Evolutionary conservation across 495 filamentous ascomycete species (phyloP).

Genomic region (Terfezia boudieri): DNA sequence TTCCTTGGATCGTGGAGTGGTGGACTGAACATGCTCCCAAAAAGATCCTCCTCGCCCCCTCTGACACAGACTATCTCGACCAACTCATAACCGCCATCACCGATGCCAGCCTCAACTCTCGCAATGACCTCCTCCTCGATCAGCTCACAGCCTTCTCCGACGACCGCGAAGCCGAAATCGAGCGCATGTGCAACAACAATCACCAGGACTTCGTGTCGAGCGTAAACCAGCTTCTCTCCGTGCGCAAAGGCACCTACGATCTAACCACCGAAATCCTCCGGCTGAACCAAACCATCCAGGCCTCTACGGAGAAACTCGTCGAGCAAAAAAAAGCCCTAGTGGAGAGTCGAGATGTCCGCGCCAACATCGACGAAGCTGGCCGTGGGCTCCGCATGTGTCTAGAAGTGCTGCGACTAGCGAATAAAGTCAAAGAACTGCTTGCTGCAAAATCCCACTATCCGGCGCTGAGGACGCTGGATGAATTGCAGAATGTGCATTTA

Average conservation of each 20-base stretch:
- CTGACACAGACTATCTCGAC: slow-evolving; percentile 83
- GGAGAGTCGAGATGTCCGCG: slow-evolving; percentile 71
- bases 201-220: slow-evolving; percentile 91
- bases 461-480: slow-evolving; percentile 78
- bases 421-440: slow-evolving; percentile 80
- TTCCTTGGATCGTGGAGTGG: neutral
- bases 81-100: slow-evolving; percentile 81
- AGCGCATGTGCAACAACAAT: slow-evolving; percentile 81
- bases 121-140: slow-evolving; percentile 50
- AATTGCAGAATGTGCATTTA: slow-evolving; percentile 87
- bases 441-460: slow-evolving; percentile 86
- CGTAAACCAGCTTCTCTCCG: slow-evolving; percentile 74
- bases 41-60: slow-evolving; percentile 75
- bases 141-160: slow-evolving; percentile 57
- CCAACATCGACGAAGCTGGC: slow-evolving; percentile 88
- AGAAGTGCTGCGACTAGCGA: slow-evolving; percentile 77
- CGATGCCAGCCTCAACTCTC: slow-evolving; percentile 59
- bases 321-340: slow-evolving; percentile 88
- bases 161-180: slow-evolving; percentile 76
- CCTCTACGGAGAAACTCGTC: slow-evolving; percentile 82
- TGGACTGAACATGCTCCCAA: no score
- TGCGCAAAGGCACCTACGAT: slow-evolving; percentile 66
- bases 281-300: slow-evolving; percentile 81
- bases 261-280: slow-evolving; percentile 80
- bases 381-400: slow-evolving; percentile 74